Percentiles rank a stretch among this genome's conserved stretches.
Evolutionary conservation across 2,329 filamentous ascomycete species (phyloP).

Genomic region (Fusarium subtropicale): DNA sequence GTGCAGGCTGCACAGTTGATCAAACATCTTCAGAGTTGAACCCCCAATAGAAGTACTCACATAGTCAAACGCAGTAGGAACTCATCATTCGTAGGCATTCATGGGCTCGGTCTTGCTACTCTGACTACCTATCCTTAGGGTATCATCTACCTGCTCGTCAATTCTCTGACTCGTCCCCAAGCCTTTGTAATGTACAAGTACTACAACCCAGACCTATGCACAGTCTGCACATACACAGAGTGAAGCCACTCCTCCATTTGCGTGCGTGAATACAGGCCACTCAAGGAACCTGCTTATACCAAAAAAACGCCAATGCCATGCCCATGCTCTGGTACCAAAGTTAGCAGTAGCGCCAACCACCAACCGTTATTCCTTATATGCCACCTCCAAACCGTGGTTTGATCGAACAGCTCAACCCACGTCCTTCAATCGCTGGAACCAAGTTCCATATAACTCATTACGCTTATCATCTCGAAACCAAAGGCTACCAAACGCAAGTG

Average conservation of each 20-base stretch:
- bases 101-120: constrained; percentile 18
- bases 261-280: constrained; percentile 26
- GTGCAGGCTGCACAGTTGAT: background rate
- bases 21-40: background rate
- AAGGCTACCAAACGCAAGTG: constrained; percentile 40
- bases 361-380: constrained; percentile 14
- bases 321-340: constrained; percentile 49
- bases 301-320: constrained; percentile 53
- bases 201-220: constrained; percentile 32
- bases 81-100: constrained; percentile 7
- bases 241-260: constrained; percentile 36
- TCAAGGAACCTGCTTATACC: constrained; percentile 37
- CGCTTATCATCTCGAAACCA: constrained; percentile 27
- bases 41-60: background rate
- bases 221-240: constrained; percentile 45
- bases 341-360: constrained; percentile 35
- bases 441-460: constrained; percentile 36
- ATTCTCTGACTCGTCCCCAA: constrained; percentile 8
- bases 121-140: constrained; percentile 25
- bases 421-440: constrained; percentile 1
- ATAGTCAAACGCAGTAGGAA: background rate
- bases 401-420: constrained; percentile 4
- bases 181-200: constrained; percentile 43
- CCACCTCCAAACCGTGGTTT: background rate
- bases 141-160: constrained; percentile 19